Conservation (phyloP, 768 basidiomycete species). For the Mycena amicta region DNA sequence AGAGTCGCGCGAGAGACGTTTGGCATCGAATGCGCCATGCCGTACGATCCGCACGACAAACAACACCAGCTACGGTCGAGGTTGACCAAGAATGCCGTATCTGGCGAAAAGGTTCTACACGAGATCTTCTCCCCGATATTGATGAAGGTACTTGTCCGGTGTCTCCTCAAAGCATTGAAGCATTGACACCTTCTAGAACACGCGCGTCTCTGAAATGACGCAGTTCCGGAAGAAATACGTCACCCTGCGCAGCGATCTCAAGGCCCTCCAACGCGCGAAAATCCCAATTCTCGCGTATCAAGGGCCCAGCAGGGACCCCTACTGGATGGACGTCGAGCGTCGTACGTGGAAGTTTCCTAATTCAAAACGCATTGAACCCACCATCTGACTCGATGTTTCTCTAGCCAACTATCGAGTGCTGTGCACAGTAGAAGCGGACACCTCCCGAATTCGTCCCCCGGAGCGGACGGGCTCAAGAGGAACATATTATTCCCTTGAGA, state of each 20-base stretch:
- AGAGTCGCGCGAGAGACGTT: constrained; percentile 27
- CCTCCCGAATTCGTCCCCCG: background rate
- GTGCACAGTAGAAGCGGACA: constrained; percentile 1
- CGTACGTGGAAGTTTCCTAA: background rate
- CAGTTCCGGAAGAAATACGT: background rate
- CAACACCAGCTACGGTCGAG: background rate
- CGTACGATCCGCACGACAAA: constrained; percentile 27
- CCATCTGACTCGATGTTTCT: background rate
- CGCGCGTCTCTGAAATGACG: background rate
- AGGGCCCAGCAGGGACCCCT: background rate
- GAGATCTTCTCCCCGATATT: background rate
- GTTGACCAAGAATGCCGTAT: background rate
- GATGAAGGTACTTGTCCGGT: background rate
- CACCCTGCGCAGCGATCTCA: background rate
- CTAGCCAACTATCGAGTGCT: background rate
- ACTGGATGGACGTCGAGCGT: background rate
- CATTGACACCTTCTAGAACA: background rate
- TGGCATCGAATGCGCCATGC: constrained; percentile 32
- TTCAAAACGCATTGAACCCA: background rate
- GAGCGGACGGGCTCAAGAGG: background rate
- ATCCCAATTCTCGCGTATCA: background rate
- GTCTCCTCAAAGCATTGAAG: background rate
- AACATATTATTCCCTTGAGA: constrained; percentile 26
- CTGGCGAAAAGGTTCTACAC: background rate
- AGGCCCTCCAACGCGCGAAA: background rate